Evolutionary conservation across 768 basidiomycete genomes (phyloP).

Genomic region (Podaxis mareebaensis): DNA sequence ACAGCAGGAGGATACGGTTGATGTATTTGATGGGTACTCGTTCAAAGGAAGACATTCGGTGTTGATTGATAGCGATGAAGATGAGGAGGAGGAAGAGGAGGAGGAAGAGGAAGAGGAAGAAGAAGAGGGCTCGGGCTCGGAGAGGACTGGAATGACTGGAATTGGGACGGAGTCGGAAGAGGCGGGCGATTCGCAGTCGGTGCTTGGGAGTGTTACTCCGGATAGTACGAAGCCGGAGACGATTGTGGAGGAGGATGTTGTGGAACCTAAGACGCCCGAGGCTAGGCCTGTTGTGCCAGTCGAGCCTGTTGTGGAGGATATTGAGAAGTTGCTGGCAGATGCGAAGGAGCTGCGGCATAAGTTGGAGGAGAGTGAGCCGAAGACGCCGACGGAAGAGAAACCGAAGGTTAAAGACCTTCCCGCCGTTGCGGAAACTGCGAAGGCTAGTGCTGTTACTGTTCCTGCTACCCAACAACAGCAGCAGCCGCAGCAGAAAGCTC

Average conservation of each 20-base stretch:
- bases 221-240: neutral
- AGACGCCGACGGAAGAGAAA: slow-evolving; percentile 17
- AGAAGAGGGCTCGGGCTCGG: slow-evolving; percentile 26
- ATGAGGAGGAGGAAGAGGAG: slow-evolving; percentile 53
- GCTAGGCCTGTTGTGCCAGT: slow-evolving; percentile 41
- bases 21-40: slow-evolving; percentile 93
- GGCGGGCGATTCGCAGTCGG: slow-evolving; percentile 1
- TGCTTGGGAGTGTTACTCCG: slow-evolving; percentile 1
- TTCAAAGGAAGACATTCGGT: slow-evolving; percentile 88
- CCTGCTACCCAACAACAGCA: neutral
- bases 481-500: slow-evolving; percentile 25
- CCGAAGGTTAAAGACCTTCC: slow-evolving; percentile 19
- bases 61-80: slow-evolving; percentile 71
- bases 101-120: slow-evolving; percentile 25
- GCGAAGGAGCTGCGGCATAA: slow-evolving; percentile 15
- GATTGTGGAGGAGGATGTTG: slow-evolving; percentile 30
- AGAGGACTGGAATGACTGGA: slow-evolving; percentile 21
- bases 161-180: slow-evolving; percentile 19
- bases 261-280: slow-evolving; percentile 78
- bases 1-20: slow-evolving; percentile 53
- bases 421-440: neutral
- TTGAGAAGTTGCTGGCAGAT: slow-evolving; percentile 16
- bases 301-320: slow-evolving; percentile 6
- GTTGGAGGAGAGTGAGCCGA: slow-evolving; percentile 13
- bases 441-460: neutral